phyloP scores from a whole-genome alignment of 2,329 filamentous ascomycete genomes.

The Aspergillus fructus region DNA sequence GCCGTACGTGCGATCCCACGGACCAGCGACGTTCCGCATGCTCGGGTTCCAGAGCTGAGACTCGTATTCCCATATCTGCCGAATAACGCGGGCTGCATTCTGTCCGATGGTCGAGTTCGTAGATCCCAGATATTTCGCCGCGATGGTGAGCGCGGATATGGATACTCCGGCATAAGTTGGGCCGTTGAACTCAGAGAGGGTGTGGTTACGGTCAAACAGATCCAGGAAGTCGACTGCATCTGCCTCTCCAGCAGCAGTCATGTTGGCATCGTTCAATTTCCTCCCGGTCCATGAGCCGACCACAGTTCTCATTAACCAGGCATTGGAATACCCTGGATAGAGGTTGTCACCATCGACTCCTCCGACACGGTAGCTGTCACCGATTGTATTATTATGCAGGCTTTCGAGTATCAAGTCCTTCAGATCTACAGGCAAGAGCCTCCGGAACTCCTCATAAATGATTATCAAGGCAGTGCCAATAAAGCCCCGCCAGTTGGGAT shows the following conservation, averaged over 20 bases:
- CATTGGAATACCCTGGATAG: slow-evolving; percentile 63
- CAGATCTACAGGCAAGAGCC: slow-evolving; percentile 45
- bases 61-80: slow-evolving; percentile 54
- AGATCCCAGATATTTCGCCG: slow-evolving; percentile 58
- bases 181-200: slow-evolving; percentile 63
- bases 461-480: slow-evolving; percentile 60
- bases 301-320: slow-evolving; percentile 63
- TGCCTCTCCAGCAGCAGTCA: slow-evolving; percentile 57
- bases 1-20: slow-evolving; percentile 64
- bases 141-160: slow-evolving; percentile 58
- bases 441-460: slow-evolving; percentile 57
- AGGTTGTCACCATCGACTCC: slow-evolving; percentile 61
- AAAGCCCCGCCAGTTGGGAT: slow-evolving; percentile 66
- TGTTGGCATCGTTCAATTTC: slow-evolving; percentile 55
- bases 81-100: slow-evolving; percentile 53
- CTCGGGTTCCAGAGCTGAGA: slow-evolving; percentile 57
- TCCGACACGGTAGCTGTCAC: slow-evolving; percentile 62
- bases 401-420: slow-evolving; percentile 52
- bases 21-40: slow-evolving; percentile 62
- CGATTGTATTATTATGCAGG: slow-evolving; percentile 56
- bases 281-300: slow-evolving; percentile 60
- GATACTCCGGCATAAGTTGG: slow-evolving; percentile 65
- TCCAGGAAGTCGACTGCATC: slow-evolving; percentile 58
- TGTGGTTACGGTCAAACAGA: slow-evolving; percentile 56
- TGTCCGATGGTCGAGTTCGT: slow-evolving; percentile 54